Base-by-base conservation (phyloP, 371 early-diverging fungal genomes). In the Massospora cicadina region DNA sequence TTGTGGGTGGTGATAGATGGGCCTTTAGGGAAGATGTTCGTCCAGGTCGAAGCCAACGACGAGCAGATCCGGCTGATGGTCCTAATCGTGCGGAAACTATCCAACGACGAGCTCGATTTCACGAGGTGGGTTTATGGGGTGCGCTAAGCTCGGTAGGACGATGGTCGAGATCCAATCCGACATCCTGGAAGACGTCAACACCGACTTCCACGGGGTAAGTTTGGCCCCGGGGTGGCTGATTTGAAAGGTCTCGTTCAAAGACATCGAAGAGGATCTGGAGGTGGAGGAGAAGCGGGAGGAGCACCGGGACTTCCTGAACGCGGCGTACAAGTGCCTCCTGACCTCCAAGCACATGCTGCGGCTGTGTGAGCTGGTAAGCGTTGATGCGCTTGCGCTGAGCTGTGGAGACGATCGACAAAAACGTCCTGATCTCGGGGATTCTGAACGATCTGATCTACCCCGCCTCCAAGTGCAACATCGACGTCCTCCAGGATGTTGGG, bases 31-130 rank as follows among this genome's bases (percentile, higher is more conserved):
- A 80, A 86, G 66, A 81, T 90, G 71, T 66, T 89, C 2, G 75
- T 81, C 71, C 70, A 81, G 2, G 77, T 80, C 5, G 88, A 89
- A 65, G 75, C 88, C 21, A 80, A 83, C 1, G 84, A 87, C 54
- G 79, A 80, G 59, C 84, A 86, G 66, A 70, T 91, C 33, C 80
- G 77, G 33, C 77, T 78, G 30, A 78, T 87, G 17, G 77, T 88
- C 12, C 84, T 85, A 32, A 77, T 87, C 7, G 81, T 91, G 70
- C 79, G 79, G 57, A 79, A 77, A 55, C 80, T 88, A 13, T 81
- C 93, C 0, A 69, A 83, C 56, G 84, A 85, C 66, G 91, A 90
- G 68, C 78, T 81, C n/a, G 93, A 92, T 69, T 92, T 91, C 71
- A 87, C 86, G 5, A 81, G 88, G 75, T 81, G 70, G 43, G 43